phyloP scores from a whole-genome alignment of 441 rosid species.

The Gossypium laxum region DNA sequence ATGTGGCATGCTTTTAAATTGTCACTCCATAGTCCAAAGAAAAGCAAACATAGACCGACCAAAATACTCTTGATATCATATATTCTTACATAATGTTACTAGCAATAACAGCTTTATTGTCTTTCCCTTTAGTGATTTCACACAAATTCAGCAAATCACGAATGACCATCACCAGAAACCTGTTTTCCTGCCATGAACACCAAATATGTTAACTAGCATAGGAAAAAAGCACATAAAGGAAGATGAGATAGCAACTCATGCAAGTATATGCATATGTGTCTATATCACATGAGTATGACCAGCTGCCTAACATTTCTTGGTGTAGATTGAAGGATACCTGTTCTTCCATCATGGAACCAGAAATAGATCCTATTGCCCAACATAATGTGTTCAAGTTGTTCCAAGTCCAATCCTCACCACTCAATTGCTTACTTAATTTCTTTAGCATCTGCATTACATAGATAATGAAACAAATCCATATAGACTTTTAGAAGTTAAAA shows the following conservation, averaged over 20 bases:
- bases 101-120: constrained; percentile 97
- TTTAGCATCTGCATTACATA: constrained; percentile 56
- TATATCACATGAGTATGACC: background rate
- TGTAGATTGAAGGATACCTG: constrained; percentile 44
- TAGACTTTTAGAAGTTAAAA: background rate
- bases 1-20: background rate
- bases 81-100: constrained; percentile 93
- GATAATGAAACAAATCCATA: background rate
- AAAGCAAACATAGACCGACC: background rate
- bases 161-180: constrained; percentile 97
- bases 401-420: constrained; percentile 99
- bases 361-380: constrained; percentile 99
- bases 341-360: constrained; percentile 98
- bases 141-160: constrained; percentile 93
- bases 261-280: background rate
- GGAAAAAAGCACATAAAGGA: background rate
- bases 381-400: constrained; percentile 90
- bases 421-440: constrained; percentile 89
- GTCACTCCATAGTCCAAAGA: background rate
- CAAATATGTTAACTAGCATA: background rate
- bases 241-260: background rate
- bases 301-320: background rate
- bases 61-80: background rate
- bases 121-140: constrained; percentile 97
- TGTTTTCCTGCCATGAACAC: constrained; percentile 66